These are phyloP conservation scores for Russula brevipes DNA, from an alignment of 768 basidiomycete species.

Conservation along the genomic window DNA sequence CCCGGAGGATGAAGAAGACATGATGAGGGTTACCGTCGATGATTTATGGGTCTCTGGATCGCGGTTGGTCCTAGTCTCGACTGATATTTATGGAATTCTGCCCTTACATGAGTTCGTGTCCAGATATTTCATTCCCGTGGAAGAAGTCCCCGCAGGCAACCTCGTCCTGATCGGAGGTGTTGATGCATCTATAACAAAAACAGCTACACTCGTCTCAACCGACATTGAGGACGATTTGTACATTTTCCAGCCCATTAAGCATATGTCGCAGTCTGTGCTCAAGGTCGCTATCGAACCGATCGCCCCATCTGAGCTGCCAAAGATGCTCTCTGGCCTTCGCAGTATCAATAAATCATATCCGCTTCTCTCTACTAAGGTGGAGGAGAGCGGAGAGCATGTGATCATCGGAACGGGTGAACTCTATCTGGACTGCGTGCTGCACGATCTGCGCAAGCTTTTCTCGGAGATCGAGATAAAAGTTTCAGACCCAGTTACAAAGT, in stretches of 20 bases:
- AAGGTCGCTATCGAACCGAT: constrained; percentile 99
- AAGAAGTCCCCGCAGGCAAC: constrained; percentile 88
- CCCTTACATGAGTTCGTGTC: neutral
- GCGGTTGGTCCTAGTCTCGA: constrained; percentile 45
- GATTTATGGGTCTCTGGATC: constrained; percentile 89
- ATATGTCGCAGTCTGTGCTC: constrained; percentile 94
- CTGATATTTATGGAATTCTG: neutral
- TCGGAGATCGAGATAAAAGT: constrained; percentile 99
- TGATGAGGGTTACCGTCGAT: constrained; percentile 80
- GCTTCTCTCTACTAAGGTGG: constrained; percentile 89
- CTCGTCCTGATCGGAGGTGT: constrained; percentile 89
- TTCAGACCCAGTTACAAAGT: constrained; percentile 96
- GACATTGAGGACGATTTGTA: constrained; percentile 81
- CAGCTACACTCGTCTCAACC: constrained; percentile 75
- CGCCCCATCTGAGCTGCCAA: constrained; percentile 93
- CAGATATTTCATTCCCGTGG: constrained; percentile 87
- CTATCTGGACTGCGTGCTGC: constrained; percentile 95
- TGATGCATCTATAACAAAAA: constrained; percentile 91
- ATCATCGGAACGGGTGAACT: constrained; percentile 95
- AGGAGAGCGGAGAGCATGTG: constrained; percentile 97
- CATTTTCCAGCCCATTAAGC: constrained; percentile 94
- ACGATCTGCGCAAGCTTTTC: constrained; percentile 87
- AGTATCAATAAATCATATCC: constrained; percentile 99
- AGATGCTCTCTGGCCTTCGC: constrained; percentile 95
- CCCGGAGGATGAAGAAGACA: constrained; percentile 99